These are phyloP conservation scores for Prunus yedoensis DNA, from an alignment of 331 rosid species.

Conservation along the genomic window DNA sequence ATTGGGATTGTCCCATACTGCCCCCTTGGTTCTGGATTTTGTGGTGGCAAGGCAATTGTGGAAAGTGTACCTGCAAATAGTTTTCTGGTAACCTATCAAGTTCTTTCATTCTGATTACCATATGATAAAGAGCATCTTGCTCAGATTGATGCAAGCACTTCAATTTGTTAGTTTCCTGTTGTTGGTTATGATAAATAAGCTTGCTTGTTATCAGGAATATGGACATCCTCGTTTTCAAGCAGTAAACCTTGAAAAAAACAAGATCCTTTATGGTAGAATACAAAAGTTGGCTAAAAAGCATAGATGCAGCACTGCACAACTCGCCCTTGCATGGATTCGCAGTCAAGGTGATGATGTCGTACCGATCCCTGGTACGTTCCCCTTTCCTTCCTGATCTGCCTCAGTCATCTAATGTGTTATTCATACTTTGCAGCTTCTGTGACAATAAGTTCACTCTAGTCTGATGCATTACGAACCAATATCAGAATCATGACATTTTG, in stretches of 20 bases:
- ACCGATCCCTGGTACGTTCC: slow-evolving; percentile 60
- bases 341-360: slow-evolving; percentile 63
- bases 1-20: slow-evolving; percentile 32
- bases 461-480: too few species aligned
- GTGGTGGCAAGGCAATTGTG: slow-evolving; percentile 17
- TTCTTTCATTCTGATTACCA: too few species aligned
- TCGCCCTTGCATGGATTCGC: slow-evolving; percentile 68
- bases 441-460: too few species aligned
- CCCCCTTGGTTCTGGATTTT: slow-evolving; percentile 27
- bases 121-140: too few species aligned
- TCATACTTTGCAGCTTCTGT: too few species aligned
- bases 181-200: too few species aligned
- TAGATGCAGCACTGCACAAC: slow-evolving; percentile 52
- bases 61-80: neutral
- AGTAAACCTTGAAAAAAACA: slow-evolving; percentile 59
- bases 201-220: slow-evolving; percentile 24
- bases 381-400: neutral
- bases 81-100: neutral
- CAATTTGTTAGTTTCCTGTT: too few species aligned
- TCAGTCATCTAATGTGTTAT: neutral
- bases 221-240: slow-evolving; percentile 46
- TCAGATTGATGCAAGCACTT: too few species aligned
- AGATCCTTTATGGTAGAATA: slow-evolving; percentile 34
- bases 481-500: too few species aligned
- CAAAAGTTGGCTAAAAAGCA: slow-evolving; percentile 58